These are phyloP conservation scores for Eragrostis tef DNA, from an alignment of 202 grass and related monocot genomes.

Conservation along the genomic window DNA sequence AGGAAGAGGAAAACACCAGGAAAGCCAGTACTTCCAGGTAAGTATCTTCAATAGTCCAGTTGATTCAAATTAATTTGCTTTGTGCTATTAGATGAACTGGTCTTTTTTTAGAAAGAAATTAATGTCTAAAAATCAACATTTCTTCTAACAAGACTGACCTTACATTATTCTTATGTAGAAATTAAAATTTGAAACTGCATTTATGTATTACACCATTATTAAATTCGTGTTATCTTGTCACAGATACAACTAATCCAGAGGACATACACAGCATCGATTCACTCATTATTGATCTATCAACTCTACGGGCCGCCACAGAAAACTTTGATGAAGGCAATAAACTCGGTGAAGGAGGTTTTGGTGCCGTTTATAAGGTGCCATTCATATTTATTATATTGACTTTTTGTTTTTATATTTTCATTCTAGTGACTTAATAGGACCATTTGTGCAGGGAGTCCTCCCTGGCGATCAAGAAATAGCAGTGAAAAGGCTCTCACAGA, in stretches of 20 bases:
- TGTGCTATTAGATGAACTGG: not conserved
- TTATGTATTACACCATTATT: not conserved
- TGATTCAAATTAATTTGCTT: not conserved
- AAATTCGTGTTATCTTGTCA: slow-evolving; percentile 24
- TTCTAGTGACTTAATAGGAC: not conserved
- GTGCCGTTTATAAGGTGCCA: slow-evolving; percentile 78
- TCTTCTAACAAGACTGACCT: not conserved
- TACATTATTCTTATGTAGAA: slow-evolving; percentile 8
- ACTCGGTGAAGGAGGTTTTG: slow-evolving; percentile 92
- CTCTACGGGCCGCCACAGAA: slow-evolving; percentile 54
- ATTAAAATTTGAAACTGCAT: not conserved
- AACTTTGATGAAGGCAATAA: slow-evolving; percentile 78
- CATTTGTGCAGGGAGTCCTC: slow-evolving; percentile 62
- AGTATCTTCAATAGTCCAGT: not conserved
- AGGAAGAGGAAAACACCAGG: slow-evolving; percentile 52
- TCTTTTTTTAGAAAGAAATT: not conserved
- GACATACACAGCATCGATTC: slow-evolving; percentile 66
- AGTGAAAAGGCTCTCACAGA: slow-evolving; percentile 73
- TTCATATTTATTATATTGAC: not conserved
- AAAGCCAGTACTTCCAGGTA: slow-evolving; percentile 52
- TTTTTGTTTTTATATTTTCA: slow-evolving; percentile 14
- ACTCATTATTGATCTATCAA: slow-evolving; percentile 65
- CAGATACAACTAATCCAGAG: slow-evolving; percentile 54
- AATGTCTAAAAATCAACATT: not conserved
- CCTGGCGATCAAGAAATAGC: slow-evolving; percentile 70